Evolutionary conservation across 768 basidiomycete genomes (phyloP).

Genomic region (Gymnopilus dilepis): DNA sequence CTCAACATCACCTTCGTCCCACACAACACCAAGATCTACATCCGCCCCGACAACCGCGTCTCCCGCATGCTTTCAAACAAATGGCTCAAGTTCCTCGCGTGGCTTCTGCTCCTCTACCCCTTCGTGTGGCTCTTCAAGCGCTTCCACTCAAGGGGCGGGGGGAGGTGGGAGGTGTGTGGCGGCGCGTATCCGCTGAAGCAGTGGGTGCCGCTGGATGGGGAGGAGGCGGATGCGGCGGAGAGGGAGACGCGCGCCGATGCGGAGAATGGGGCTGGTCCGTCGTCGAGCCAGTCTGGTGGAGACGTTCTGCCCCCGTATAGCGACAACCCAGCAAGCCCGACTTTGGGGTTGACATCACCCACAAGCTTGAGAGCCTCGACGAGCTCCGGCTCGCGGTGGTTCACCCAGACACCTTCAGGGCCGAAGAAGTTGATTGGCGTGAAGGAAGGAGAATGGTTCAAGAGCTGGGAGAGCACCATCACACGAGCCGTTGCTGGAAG

Average conservation of each 20-base stretch:
- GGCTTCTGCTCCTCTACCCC: conserved; percentile 75
- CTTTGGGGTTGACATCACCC: neutral
- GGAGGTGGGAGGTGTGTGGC: conserved; percentile 77
- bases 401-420: conserved; percentile 39
- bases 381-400: conserved; percentile 20
- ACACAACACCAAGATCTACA: conserved; percentile 53
- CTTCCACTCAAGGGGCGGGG: conserved; percentile 70
- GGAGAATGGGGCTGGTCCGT: neutral
- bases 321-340: neutral
- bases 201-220: conserved; percentile 34
- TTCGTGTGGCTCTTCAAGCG: conserved; percentile 83
- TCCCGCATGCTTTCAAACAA: conserved; percentile 71
- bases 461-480: conserved; percentile 75
- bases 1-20: conserved; percentile 57
- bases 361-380: neutral
- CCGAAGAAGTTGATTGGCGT: conserved; percentile 56
- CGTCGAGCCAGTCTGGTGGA: neutral
- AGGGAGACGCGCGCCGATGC: conserved; percentile 16
- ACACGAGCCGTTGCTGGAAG: conserved; percentile 56
- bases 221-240: conserved; percentile 20
- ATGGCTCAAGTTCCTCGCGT: conserved; percentile 73
- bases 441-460: conserved; percentile 82
- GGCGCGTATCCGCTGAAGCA: conserved; percentile 76
- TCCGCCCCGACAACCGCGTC: conserved; percentile 70
- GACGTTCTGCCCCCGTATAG: conserved; percentile 17